phyloP scores from a whole-genome alignment of 208 protist species.

The Leptomonas seymouri region DNA sequence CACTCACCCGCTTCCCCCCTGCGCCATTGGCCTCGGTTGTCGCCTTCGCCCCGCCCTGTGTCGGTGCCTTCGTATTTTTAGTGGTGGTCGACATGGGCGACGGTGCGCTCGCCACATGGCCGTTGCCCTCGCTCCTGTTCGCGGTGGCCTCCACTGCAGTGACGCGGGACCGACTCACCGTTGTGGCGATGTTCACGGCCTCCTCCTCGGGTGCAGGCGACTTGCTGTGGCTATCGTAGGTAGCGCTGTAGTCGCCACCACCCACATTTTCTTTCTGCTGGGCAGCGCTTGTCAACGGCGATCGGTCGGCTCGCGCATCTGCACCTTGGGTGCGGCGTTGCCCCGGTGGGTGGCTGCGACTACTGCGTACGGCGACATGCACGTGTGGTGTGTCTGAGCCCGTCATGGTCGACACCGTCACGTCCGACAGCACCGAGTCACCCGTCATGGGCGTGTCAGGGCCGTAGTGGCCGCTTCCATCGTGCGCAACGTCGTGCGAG shows the following conservation, averaged over 20 bases:
- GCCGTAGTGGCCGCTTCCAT: neutral
- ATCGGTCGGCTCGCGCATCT: neutral
- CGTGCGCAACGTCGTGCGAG: constrained; percentile 6
- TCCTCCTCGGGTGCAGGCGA: neutral
- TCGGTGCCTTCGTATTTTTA: too few relatives aligned
- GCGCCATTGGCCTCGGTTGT: too few relatives aligned
- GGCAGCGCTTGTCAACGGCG: neutral
- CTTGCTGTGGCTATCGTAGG: constrained; percentile 9
- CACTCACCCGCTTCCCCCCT: neutral
- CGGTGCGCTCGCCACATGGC: too few relatives aligned
- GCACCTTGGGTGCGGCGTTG: neutral
- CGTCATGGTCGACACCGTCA: constrained; percentile 40
- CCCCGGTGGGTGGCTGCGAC: constrained; percentile 3
- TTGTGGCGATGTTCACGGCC: neutral
- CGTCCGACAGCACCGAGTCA: constrained; percentile 20
- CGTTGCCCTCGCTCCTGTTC: neutral
- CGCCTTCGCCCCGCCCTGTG: too few relatives aligned
- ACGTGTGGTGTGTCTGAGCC: constrained; percentile 18
- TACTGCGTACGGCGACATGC: neutral
- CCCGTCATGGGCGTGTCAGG: constrained; percentile 7
- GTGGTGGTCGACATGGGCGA: neutral
- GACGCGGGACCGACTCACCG: neutral
- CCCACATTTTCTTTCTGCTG: neutral
- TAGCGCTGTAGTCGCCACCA: neutral
- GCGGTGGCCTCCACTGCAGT: neutral